A percentile compares a stretch with the other conserved stretches of the same genome.
These are phyloP conservation scores for Eucalyptus cloeziana DNA, from an alignment of 345 rosid genomes.

Conservation along the genomic window DNA sequence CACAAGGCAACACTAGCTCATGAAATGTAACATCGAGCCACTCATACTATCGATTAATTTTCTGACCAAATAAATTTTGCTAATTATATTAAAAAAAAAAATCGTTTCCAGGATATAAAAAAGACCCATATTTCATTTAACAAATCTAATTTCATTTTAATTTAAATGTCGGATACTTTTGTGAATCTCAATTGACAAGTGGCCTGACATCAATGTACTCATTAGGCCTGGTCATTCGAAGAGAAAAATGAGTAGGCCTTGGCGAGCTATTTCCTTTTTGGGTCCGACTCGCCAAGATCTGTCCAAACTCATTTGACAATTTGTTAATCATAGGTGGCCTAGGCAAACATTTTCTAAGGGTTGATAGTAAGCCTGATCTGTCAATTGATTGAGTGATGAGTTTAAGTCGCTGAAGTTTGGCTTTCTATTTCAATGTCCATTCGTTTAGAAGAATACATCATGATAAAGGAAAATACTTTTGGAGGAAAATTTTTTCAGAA, in stretches of 20 bases:
- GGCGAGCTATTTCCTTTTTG: background rate
- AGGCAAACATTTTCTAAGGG: background rate
- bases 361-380: background rate
- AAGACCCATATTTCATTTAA: background rate
- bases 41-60: background rate
- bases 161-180: background rate
- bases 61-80: background rate
- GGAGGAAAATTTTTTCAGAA: fast-evolving
- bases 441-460: too few species aligned
- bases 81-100: background rate
- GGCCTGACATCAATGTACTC: background rate
- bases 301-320: background rate
- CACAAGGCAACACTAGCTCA: background rate
- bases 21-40: background rate
- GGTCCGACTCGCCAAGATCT: fast-evolving
- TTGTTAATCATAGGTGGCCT: background rate
- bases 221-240: fast-evolving
- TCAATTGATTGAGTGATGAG: background rate
- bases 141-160: background rate
- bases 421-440: fast-evolving
- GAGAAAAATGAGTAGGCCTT: background rate
- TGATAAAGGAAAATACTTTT: too few species aligned
- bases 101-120: background rate
- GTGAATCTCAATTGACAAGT: background rate
- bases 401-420: background rate